Evolutionary conservation across 164 flowering plant species (phyloP), one percentile per base, ranked within the genome.

Genomic region (Umbilicus rupestris): DNA sequence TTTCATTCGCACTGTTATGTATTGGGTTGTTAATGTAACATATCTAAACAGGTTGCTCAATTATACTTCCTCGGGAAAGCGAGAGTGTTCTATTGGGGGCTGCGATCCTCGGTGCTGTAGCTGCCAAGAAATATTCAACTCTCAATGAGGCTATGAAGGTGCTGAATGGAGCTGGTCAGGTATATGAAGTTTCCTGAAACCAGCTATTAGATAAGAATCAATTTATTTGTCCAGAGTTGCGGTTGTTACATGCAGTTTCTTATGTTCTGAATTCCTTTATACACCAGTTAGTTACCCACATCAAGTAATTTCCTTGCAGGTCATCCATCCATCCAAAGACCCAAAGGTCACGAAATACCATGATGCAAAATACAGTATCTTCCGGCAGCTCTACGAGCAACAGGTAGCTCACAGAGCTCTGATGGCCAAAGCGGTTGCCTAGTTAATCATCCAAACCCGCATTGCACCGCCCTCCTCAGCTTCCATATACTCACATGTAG

Each of bases 21-120:
- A 0, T 4, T 55, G 60, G 6, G 14, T 8, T 50, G 28, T 55
- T 24, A 52, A 26, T 55, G 33, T 28, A 5, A 29, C 22, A 17
- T 64, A 39, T 37, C 68, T 37, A 2, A 49, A 17, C 81, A 93
- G 98, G 98, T 73, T 89, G 78, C 72, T 82, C 91, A 19, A 87
- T 94, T 24, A 75, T 87, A 79, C 90, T 91, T 69, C 98, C 98
- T 16, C 77, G 91, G 64, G 97, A 94, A 73, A 87, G 76, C 64
- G 97, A 93, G 65, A 82, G 96, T 64, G 95, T 90, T 37, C 88
- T 93, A 19, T 73, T 93, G 73, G 98, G 98, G 69, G 94, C 98
- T 73, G 89, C 98, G 57, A 93, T 93, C 75, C 87, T 93, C 57
- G 98, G 98, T 66, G 84, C 97, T 68, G 97, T 93, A 72, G 96